These are phyloP conservation scores for Trichoderma asperellum DNA, from an alignment of 2,329 filamentous ascomycete genomes.

Conservation along the genomic window DNA sequence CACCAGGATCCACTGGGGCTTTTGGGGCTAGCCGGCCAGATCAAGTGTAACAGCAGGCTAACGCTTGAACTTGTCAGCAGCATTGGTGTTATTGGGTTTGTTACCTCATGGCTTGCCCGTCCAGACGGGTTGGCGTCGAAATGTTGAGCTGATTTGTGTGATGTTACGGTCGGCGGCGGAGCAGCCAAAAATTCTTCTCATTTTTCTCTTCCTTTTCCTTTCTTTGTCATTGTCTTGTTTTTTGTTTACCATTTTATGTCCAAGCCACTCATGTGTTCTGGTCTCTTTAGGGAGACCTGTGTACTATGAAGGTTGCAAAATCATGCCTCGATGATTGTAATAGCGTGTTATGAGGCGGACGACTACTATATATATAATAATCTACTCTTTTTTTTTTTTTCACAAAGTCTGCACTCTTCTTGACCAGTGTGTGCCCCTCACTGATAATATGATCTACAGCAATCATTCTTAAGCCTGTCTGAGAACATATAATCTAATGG, in stretches of 20 bases:
- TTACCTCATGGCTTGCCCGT: constrained; percentile 65
- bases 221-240: not conserved
- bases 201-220: not conserved
- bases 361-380: constrained; percentile 16
- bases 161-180: not conserved
- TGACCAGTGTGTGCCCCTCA: not conserved
- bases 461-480: not conserved
- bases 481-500: too few relatives aligned
- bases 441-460: not conserved
- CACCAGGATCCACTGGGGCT: constrained; percentile 80
- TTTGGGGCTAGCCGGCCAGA: constrained; percentile 67
- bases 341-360: constrained; percentile 5
- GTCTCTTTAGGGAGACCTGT: not conserved
- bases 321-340: not conserved
- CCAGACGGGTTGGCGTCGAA: constrained; percentile 30
- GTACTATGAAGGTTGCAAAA: constrained; percentile 12
- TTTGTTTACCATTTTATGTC: not conserved
- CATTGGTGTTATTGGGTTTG: constrained; percentile 72
- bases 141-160: not conserved
- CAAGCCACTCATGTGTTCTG: not conserved
- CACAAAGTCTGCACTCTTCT: not conserved
- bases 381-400: constrained; percentile 1
- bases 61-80: constrained; percentile 75
- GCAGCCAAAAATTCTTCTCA: not conserved
- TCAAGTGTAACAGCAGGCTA: constrained; percentile 67